Percentiles rank a stretch among this genome's conserved stretches.
Evolutionary conservation across 2,329 filamentous ascomycete species (phyloP).

Genomic region (Aureobasidium sp.): DNA sequence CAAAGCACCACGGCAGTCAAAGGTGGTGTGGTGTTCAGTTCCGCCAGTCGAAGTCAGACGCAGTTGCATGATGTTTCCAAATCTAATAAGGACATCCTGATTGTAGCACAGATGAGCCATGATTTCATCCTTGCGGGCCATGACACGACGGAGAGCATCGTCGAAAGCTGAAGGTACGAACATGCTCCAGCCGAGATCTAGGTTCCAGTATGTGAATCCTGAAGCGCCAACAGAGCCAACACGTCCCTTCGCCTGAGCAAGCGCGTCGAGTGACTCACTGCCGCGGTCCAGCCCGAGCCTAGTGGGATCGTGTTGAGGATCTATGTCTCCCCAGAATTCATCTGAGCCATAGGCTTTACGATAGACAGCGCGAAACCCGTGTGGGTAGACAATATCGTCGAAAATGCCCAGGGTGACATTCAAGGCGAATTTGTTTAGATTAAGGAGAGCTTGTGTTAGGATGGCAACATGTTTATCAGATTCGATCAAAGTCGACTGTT

Average conservation of each 20-base stretch:
- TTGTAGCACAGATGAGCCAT: too few relatives aligned
- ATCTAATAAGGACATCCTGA: not conserved
- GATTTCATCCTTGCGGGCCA: too few relatives aligned
- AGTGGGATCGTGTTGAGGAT: not conserved
- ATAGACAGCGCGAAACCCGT: not conserved
- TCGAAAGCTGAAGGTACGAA: too few relatives aligned
- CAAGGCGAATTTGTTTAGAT: not conserved
- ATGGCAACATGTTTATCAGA: not conserved
- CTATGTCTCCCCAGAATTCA: not conserved
- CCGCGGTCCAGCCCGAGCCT: too few relatives aligned
- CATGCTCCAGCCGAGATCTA: too few relatives aligned
- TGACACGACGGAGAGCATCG: too few relatives aligned
- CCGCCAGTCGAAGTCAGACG: not conserved
- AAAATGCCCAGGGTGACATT: not conserved
- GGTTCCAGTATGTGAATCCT: too few relatives aligned
- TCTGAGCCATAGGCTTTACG: not conserved
- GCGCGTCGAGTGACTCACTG: too few relatives aligned
- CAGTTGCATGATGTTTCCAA: not conserved
- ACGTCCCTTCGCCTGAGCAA: too few relatives aligned
- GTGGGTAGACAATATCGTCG: not conserved
- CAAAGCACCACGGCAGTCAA: not conserved
- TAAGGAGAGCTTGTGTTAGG: not conserved
- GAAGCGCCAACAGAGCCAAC: too few relatives aligned
- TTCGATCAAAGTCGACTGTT: not conserved
- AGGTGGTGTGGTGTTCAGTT: not conserved